Evolutionary conservation across 768 basidiomycete species (phyloP).

Genomic region (Mycena pura): DNA sequence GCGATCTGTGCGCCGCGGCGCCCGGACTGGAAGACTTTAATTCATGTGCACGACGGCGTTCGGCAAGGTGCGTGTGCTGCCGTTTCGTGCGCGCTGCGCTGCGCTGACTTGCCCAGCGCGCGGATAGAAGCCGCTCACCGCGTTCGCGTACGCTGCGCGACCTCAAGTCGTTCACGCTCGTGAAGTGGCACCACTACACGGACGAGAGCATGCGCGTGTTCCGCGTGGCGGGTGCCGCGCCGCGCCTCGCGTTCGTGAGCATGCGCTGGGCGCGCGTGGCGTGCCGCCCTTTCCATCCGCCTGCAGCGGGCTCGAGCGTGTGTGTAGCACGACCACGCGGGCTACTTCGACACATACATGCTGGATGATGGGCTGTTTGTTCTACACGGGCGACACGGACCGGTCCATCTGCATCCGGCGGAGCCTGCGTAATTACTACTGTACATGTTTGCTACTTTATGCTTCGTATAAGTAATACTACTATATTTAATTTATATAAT

Average conservation of each 20-base stretch:
- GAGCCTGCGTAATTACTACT: no score
- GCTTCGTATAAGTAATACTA: no score
- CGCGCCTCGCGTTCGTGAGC: conserved; percentile 47
- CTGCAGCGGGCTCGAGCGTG: no score
- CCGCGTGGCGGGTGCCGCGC: conserved; percentile 41
- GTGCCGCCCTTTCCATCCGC: no score
- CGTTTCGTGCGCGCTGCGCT: background rate
- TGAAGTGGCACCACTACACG: conserved; percentile 53
- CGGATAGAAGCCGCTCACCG: conserved; percentile 49
- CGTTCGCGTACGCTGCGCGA: conserved; percentile 46
- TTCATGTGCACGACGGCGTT: conserved; percentile 59
- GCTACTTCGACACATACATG: no score
- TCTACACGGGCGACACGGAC: no score
- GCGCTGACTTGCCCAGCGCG: no score
- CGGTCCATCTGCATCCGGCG: no score
- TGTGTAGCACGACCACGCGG: no score
- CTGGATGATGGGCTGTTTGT: no score
- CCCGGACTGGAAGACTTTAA: conserved; percentile 51
- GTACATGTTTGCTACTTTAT: no score
- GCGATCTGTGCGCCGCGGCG: conserved; percentile 42
- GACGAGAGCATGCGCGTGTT: conserved; percentile 54
- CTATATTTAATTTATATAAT: no score
- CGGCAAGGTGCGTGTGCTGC: conserved; percentile 39
- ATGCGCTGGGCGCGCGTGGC: conserved; percentile 56
- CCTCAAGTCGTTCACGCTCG: conserved; percentile 53